Conservation (phyloP, 768 basidiomycete species). For the Roridomyces roridus region DNA sequence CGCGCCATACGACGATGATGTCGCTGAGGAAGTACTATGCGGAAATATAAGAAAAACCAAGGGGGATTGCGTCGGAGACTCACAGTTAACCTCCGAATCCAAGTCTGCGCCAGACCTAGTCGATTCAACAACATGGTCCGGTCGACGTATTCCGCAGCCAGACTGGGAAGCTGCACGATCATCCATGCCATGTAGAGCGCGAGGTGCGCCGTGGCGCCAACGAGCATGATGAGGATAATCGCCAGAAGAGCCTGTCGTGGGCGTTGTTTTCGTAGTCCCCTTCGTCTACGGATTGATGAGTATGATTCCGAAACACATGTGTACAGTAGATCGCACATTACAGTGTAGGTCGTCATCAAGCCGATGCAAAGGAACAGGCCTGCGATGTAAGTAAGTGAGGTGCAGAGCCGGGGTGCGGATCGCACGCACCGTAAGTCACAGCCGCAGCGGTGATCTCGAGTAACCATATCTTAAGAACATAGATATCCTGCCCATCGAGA, state of each 20-base stretch:
- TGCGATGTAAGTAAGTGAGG: not conserved
- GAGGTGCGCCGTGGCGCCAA: conserved; percentile 17
- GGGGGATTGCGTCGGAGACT: not conserved
- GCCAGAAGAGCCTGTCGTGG: conserved; percentile 15
- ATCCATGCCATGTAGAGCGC: conserved; percentile 10
- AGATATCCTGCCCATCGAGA: conserved; percentile 22
- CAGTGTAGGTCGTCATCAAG: conserved; percentile 12
- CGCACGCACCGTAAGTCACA: conserved; percentile 15
- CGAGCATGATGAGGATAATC: conserved; percentile 14
- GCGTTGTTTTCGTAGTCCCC: conserved; percentile 11
- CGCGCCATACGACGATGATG: conserved; percentile 27
- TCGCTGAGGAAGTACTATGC: conserved; percentile 24
- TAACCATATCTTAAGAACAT: conserved; percentile 15
- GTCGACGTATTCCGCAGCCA: conserved; percentile 17
- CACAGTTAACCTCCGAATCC: conserved; percentile 13
- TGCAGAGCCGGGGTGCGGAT: no score
- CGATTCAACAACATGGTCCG: not conserved
- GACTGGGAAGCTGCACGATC: conserved; percentile 14
- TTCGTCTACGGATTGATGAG: conserved; percentile 8
- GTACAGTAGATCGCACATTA: conserved; percentile 11
- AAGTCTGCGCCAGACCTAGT: conserved; percentile 15
- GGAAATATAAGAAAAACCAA: not conserved
- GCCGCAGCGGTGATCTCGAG: conserved; percentile 9
- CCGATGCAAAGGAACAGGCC: conserved; percentile 14
- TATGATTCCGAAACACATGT: not conserved